Percentiles rank a stretch among this genome's conserved stretches.
Evolutionary conservation across 257 asterid genomes (phyloP).

Genomic region (Salvia splendens): DNA sequence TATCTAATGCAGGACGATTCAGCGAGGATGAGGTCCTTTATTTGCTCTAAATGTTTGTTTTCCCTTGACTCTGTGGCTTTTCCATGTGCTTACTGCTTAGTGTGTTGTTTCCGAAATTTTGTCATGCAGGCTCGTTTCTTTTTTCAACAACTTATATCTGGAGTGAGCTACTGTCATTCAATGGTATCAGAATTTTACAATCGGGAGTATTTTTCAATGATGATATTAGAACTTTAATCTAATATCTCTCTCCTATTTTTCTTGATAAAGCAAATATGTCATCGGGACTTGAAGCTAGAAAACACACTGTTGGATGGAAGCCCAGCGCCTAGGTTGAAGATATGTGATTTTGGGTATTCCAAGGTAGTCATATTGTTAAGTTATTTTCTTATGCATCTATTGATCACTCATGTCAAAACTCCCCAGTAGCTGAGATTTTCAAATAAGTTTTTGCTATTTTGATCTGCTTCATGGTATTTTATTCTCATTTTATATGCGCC

Average conservation of each 20-base stretch:
- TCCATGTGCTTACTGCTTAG: conserved; percentile 14
- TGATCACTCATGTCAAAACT: neutral
- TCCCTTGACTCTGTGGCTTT: neutral
- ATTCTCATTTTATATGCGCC: neutral
- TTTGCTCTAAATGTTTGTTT: conserved; percentile 17
- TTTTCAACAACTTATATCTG: conserved; percentile 45
- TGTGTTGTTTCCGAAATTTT: conserved; percentile 1
- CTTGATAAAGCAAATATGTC: conserved; percentile 40
- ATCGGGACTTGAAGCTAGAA: conserved; percentile 47
- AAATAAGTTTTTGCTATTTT: conserved; percentile 4
- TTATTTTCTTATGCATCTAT: conserved; percentile 10
- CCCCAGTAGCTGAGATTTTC: conserved; percentile 11
- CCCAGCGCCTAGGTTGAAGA: conserved; percentile 45
- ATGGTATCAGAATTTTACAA: conserved; percentile 32
- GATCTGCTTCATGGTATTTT: conserved; percentile 9
- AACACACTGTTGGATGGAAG: conserved; percentile 45
- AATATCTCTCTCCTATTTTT: conserved; percentile 14
- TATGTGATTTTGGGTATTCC: conserved; percentile 47
- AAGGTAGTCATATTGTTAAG: conserved; percentile 28
- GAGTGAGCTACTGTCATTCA: conserved; percentile 43
- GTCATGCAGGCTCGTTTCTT: conserved; percentile 69
- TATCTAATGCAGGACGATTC: conserved; percentile 67
- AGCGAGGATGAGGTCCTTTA: conserved; percentile 65
- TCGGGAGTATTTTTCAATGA: conserved; percentile 11
- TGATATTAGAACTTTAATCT: conserved; percentile 10